phyloP scores from a whole-genome alignment of 176 grass and related monocot genomes.

The Oryza officinalis region DNA sequence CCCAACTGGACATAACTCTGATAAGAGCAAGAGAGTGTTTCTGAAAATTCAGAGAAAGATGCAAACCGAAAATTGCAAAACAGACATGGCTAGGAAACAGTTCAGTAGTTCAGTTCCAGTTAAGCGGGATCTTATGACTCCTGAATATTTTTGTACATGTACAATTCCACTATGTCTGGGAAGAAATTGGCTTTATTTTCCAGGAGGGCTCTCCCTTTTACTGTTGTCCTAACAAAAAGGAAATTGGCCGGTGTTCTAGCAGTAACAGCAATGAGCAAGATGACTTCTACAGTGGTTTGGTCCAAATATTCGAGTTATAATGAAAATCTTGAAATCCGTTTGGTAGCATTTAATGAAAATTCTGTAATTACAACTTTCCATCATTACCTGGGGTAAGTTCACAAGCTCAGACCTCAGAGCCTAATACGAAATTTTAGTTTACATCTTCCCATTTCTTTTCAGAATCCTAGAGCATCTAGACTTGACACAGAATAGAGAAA shows the following conservation, averaged over 20 bases:
- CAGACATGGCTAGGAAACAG: neutral
- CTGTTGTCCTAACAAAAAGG: neutral
- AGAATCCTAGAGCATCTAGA: neutral
- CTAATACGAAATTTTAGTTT: neutral
- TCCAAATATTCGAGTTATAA: neutral
- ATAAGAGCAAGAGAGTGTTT: neutral
- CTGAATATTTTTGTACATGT: neutral
- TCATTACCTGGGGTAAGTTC: neutral
- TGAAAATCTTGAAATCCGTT: conserved; percentile 1
- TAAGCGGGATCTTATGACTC: neutral
- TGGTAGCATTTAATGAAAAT: neutral
- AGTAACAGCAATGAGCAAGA: conserved; percentile 1
- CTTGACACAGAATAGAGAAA: neutral
- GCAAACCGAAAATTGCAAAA: neutral
- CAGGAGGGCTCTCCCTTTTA: neutral
- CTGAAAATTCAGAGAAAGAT: neutral
- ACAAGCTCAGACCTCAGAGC: neutral
- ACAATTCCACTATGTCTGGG: neutral
- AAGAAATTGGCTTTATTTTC: neutral
- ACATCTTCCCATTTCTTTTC: neutral
- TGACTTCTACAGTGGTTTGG: neutral
- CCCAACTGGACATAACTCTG: neutral
- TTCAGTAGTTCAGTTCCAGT: neutral
- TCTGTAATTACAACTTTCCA: neutral
- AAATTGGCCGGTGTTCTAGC: neutral